Percentiles rank a stretch among this genome's conserved stretches.
phyloP scores from a whole-genome alignment of 257 asterid genomes.

The Capsicum rhomboideum region DNA sequence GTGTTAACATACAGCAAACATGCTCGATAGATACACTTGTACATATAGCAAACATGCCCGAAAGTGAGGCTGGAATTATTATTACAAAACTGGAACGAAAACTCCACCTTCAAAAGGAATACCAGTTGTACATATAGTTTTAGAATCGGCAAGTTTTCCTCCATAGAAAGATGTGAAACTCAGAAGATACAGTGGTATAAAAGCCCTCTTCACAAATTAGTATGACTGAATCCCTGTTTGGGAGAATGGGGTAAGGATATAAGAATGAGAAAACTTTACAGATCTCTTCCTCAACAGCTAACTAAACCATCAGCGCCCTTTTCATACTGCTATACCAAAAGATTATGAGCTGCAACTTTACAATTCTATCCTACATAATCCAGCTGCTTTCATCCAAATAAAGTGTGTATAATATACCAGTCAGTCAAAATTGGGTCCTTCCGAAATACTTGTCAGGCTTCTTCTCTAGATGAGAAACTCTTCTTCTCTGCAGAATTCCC shows the following conservation, averaged over 20 bases:
- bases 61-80: not conserved
- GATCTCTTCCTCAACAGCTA: not conserved
- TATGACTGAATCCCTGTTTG: not conserved
- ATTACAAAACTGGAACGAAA: not conserved
- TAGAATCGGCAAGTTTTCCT: not conserved
- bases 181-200: not conserved
- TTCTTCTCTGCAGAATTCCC: conserved; percentile 16
- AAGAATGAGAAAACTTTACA: not conserved
- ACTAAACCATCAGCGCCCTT: not conserved
- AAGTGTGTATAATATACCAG: not conserved
- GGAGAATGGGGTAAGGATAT: not conserved
- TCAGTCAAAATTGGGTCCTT: conserved; percentile 5
- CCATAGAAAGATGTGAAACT: not conserved
- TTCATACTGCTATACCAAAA: conserved; percentile 2
- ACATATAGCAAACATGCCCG: too few species aligned
- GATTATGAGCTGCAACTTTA: not conserved
- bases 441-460: not conserved
- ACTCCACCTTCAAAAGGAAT: not conserved
- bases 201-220: not conserved
- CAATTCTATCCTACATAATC: not conserved
- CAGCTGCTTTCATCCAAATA: not conserved
- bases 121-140: not conserved
- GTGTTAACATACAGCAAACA: too few species aligned
- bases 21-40: too few species aligned
- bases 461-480: not conserved